These are phyloP conservation scores for Hanseniaspora hatyaiensis DNA, from an alignment of 805 yeast species.

Conservation along the genomic window DNA sequence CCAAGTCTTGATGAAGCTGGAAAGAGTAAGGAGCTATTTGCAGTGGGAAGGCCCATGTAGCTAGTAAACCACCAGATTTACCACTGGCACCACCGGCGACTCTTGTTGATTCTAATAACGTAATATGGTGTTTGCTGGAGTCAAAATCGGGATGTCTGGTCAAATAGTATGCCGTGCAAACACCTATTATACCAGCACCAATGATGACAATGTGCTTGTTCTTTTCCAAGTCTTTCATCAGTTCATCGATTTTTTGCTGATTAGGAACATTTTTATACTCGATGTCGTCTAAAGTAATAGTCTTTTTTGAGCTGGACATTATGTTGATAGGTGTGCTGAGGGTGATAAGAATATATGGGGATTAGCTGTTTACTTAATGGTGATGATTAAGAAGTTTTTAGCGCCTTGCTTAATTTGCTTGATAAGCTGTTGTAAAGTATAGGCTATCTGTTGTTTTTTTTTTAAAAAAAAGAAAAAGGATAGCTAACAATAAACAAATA, in stretches of 20 bases:
- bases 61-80: slow-evolving; percentile 90
- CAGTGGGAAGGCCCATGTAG: slow-evolving; percentile 94
- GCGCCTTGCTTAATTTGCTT: too few species aligned
- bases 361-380: too few species aligned
- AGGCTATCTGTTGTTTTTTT: too few species aligned
- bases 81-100: slow-evolving; percentile 98
- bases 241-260: slow-evolving; percentile 7
- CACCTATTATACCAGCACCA: slow-evolving; percentile 95
- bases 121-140: slow-evolving; percentile 61
- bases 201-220: slow-evolving; percentile 72
- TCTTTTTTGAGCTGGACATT: slow-evolving; percentile 4
- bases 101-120: slow-evolving; percentile 74
- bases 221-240: slow-evolving; percentile 29
- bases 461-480: too few species aligned
- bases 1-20: slow-evolving; percentile 69
- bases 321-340: neutral
- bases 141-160: slow-evolving; percentile 74
- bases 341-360: too few species aligned
- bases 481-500: too few species aligned
- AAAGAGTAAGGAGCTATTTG: slow-evolving; percentile 85
- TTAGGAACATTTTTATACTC: slow-evolving; percentile 15
- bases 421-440: too few species aligned
- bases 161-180: slow-evolving; percentile 81
- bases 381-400: too few species aligned
- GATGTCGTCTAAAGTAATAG: slow-evolving; percentile 15